Base-by-base conservation (phyloP, 768 basidiomycete genomes). In the Candolleomyces eurysporus region DNA sequence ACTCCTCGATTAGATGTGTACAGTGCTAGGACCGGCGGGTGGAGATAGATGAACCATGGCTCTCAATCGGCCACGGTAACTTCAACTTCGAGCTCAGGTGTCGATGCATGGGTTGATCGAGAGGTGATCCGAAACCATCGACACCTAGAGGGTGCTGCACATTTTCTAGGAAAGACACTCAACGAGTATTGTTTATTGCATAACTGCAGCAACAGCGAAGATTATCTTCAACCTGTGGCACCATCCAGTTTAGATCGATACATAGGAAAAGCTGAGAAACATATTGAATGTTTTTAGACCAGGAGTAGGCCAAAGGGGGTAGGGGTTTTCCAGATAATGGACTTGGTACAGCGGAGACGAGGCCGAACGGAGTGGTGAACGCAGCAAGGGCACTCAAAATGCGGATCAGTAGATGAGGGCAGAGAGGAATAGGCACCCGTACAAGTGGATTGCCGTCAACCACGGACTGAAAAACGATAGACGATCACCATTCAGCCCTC, bases 151-250 rank as follows among this genome's bases (percentile, higher is more conserved):
- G 76, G 55, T 73, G 79, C 69, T 98, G 96, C 96, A 84, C 39
- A 84, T 65, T 72, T 90, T 94, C 91, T 93, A 98, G 8, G 81
- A 66, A 11, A 97, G 70, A 68, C 97, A 99, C 86, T 98, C 91
- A 60, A 81, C 71, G 61, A 98, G 82, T 8, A 98, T 83, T 39
- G 77, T 79, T 1, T 85, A 87, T 72, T 98, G 97, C 81, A 98
- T 89, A 17, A 88, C 70, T 5, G 92, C 96, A 0, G 96, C 83
- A 22, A 91, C 86, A 14, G 89, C 87, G 66, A 87, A 94, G 55
- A 87, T 88, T 58, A 86, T 79, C 93, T n/a, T n/a, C 93, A 94
- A n/a, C n/a, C n/a, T n/a, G n/a, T n/a, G n/a, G n/a, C n/a, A n/a
- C n/a, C n/a, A n/a, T n/a, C 95, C 11, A 96, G 83, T 68, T 87